Evolutionary conservation across 139 green algal species (phyloP), one percentile per base, ranked within the genome.

Genomic region (Chlamydomonas asymmetrica): DNA sequence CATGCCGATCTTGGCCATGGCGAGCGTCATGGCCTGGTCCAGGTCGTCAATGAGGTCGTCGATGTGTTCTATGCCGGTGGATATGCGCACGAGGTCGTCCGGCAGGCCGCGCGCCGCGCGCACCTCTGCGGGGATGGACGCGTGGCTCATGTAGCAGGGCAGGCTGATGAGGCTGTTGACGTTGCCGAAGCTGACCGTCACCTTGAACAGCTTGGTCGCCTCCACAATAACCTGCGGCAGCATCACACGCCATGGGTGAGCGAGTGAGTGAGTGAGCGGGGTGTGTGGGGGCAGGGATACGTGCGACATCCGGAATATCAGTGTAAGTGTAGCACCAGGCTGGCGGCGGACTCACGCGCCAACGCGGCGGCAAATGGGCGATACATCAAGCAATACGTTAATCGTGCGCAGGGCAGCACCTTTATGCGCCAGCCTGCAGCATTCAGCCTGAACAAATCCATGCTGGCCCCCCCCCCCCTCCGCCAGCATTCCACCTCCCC

Each of bases 141-240:
- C 93, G 74, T 99, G 96, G 62, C 84, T 95, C 97, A 99, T 99
- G 91, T 97, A 99, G 91, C 95, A 99, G 29, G 97, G 97, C 83
- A 99, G 85, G 70, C 79, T 92, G 78, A 98, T 97, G 39, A 96
- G 87, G 31, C 84, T 93, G n/a, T 77, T 88, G 61, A 98, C 93
- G 73, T 82, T 94, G 50, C 94, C 95, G 83, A 99, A 98, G 57
- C 83, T 92, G 25, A 99, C 96, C 20, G 95, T 97, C 38, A 85
- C 75, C 78, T 97, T 98, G 87, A 94, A 97, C 59, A 99, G 87
- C 84, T 93, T 79, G 4, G 92, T 90, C 59, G 89, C 76, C 81
- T 98, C 90, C 37, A 93, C 92, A 27, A 98, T 88, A 35, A 83
- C 66, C 71, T 82, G 45, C 7, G 38, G 2, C 27, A 8, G 50